phyloP scores from a whole-genome alignment of 2,329 filamentous ascomycete species.

The Penicillium sp. region DNA sequence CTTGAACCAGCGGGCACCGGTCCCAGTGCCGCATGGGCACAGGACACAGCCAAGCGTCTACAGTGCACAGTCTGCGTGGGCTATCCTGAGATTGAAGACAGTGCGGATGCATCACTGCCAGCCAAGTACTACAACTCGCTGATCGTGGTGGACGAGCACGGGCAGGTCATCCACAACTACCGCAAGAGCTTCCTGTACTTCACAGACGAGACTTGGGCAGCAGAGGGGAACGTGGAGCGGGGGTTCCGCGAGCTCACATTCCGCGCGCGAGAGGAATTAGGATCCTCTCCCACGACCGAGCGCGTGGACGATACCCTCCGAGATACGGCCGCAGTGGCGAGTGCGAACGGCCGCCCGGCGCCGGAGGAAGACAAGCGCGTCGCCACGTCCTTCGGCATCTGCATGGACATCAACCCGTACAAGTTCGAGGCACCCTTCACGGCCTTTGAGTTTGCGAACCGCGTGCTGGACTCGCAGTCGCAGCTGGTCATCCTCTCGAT shows the following conservation, averaged over 20 bases:
- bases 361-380: constrained; percentile 22
- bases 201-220: constrained; percentile 64
- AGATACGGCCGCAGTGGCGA: constrained; percentile 1
- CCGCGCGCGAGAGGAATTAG: neutral
- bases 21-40: constrained; percentile 57
- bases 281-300: neutral
- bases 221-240: constrained; percentile 47
- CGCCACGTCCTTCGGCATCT: constrained; percentile 49
- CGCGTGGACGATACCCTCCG: constrained; percentile 3
- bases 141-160: constrained; percentile 55
- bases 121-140: constrained; percentile 57
- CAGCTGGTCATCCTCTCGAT: constrained; percentile 59
- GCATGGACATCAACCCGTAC: constrained; percentile 62
- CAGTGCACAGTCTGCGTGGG: constrained; percentile 62
- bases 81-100: constrained; percentile 54
- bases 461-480: constrained; percentile 49
- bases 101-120: constrained; percentile 2
- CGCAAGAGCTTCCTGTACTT: constrained; percentile 65
- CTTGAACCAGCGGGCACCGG: constrained; percentile 59
- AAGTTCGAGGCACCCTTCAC: constrained; percentile 58
- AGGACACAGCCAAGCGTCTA: constrained; percentile 52
- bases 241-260: constrained; percentile 32
- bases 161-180: constrained; percentile 58
- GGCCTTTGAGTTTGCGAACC: constrained; percentile 60
- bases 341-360: constrained; percentile 1